Percentiles rank a stretch among this genome's conserved stretches.
These are phyloP conservation scores for Aquanectria penicillioides DNA, from an alignment of 2,329 filamentous ascomycete species.

Conservation along the genomic window DNA sequence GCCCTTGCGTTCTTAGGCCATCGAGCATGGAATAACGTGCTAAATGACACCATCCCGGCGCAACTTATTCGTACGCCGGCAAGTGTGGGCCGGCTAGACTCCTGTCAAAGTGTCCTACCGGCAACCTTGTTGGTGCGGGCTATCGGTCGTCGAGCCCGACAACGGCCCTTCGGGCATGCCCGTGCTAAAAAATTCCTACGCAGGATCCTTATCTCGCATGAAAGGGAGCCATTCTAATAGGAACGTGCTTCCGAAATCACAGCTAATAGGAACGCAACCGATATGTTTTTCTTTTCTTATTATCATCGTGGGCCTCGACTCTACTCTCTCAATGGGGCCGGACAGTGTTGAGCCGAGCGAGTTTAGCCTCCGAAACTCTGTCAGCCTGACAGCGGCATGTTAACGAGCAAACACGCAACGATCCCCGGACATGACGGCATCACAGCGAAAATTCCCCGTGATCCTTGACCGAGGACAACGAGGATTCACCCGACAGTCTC, in stretches of 20 bases:
- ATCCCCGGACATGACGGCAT: not conserved
- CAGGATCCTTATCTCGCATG: slow-evolving; percentile 21
- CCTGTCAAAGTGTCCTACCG: slow-evolving; percentile 29
- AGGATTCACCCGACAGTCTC: slow-evolving; percentile 10
- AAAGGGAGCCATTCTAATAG: slow-evolving; percentile 3
- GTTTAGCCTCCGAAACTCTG: slow-evolving; percentile 8
- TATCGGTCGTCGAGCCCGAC: slow-evolving; percentile 29
- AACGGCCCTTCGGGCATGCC: slow-evolving; percentile 27
- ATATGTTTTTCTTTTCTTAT: not conserved
- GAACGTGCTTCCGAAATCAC: not conserved
- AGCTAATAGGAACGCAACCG: slow-evolving; percentile 1
- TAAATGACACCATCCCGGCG: slow-evolving; percentile 43
- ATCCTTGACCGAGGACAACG: not conserved
- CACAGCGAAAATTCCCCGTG: not conserved
- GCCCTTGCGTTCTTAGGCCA: slow-evolving; percentile 33
- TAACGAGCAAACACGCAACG: not conserved
- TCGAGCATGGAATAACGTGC: slow-evolving; percentile 43
- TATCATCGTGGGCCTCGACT: not conserved
- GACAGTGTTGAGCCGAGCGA: slow-evolving; percentile 2
- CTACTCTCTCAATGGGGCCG: not conserved
- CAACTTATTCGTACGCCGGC: slow-evolving; percentile 29
- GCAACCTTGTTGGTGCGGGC: slow-evolving; percentile 35
- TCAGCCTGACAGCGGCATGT: not conserved
- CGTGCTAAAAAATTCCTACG: slow-evolving; percentile 22
- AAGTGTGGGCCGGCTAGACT: slow-evolving; percentile 38